Base-by-base conservation (phyloP, 2,329 filamentous ascomycete species). In the Paracoccidioides brasiliensis region DNA sequence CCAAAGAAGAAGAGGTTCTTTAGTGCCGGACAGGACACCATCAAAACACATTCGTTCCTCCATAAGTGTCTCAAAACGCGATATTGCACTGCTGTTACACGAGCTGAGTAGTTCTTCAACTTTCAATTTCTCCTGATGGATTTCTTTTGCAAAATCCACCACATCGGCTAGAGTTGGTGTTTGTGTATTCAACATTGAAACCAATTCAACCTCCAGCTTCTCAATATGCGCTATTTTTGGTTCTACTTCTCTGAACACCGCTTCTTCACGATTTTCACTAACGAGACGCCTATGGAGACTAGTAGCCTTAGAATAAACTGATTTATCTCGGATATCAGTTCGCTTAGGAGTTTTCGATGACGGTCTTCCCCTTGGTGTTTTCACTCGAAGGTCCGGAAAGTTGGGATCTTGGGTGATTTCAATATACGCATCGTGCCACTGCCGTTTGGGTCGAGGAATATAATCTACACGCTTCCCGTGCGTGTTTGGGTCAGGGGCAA, bases 1-100 rank as follows among this genome's bases (percentile, higher is more conserved):
- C 81, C 84, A 90, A 32, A 75, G 63, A 3, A 91, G 68, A 0
- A 77, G 62, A 0, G 81, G 78, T 1, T 67, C 77, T 73, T 52
- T 71, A 32, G 22, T 38, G 14, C 42, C 38, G 3, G 53, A 49
- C 22, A 37, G 32, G 12, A 38, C 22, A 10, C 53, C 53, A 30
- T 48, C 37, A 14, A 54, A 54, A n/a, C 33, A 46, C 15, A 28
- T 28, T 49, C 44, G 15, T 38, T 54, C 53, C 35, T 54, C 53
- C 37, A 32, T 49, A 22, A 41, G 42, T 5, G 22, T 3, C 30
- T 48, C 33, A 9, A 49, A 54, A 28, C 40, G 37, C 14, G 22
- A 22, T 5, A 50, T 15, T 8, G 46, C 46, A 9, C 22, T 32
- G 9, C 46, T 50, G 32, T 50, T 50, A n/a, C 46, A 33, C 14